These are phyloP conservation scores for Oidiodendron maius DNA, from an alignment of 495 filamentous ascomycete species.

Conservation along the genomic window DNA sequence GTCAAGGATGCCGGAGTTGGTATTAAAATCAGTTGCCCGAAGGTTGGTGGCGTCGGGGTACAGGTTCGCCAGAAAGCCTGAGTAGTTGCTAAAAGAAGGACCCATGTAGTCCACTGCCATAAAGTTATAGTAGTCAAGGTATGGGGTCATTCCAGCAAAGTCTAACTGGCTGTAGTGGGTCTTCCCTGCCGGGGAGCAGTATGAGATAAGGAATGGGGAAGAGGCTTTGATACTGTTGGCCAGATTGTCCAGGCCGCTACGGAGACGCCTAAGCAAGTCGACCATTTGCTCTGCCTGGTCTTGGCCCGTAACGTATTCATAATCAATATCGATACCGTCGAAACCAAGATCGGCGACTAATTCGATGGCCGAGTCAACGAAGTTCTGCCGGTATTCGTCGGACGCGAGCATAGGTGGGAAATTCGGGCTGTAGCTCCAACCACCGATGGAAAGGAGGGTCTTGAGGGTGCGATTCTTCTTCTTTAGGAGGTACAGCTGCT, in stretches of 20 bases:
- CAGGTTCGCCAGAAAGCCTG: slow-evolving; percentile 80
- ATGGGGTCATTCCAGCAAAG: slow-evolving; percentile 64
- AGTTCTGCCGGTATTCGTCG: slow-evolving; percentile 46
- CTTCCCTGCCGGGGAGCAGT: slow-evolving; percentile 60
- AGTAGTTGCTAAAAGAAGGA: slow-evolving; percentile 62
- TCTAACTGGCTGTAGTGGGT: slow-evolving; percentile 69
- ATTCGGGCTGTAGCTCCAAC: slow-evolving; percentile 87
- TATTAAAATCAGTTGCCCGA: slow-evolving; percentile 64
- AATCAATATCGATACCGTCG: slow-evolving; percentile 56
- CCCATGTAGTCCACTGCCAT: slow-evolving; percentile 80
- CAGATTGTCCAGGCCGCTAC: slow-evolving; percentile 55
- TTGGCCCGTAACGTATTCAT: slow-evolving; percentile 48
- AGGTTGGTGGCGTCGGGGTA: slow-evolving; percentile 49
- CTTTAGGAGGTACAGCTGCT: slow-evolving; percentile 90
- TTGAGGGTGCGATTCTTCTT: slow-evolving; percentile 82
- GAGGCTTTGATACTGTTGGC: slow-evolving; percentile 41
- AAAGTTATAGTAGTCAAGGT: slow-evolving; percentile 88
- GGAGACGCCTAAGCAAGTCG: slow-evolving; percentile 56
- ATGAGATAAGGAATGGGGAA: slow-evolving; percentile 71
- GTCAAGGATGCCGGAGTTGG: slow-evolving; percentile 54
- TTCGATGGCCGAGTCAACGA: slow-evolving; percentile 62
- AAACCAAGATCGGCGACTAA: slow-evolving; percentile 58
- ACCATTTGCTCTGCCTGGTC: slow-evolving; percentile 70
- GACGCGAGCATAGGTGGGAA: slow-evolving; percentile 66
- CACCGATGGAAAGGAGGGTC: slow-evolving; percentile 83